Base-by-base conservation (phyloP, 192 early-diverging fungal genomes). In the Rhizoclosmatium sp. region DNA sequence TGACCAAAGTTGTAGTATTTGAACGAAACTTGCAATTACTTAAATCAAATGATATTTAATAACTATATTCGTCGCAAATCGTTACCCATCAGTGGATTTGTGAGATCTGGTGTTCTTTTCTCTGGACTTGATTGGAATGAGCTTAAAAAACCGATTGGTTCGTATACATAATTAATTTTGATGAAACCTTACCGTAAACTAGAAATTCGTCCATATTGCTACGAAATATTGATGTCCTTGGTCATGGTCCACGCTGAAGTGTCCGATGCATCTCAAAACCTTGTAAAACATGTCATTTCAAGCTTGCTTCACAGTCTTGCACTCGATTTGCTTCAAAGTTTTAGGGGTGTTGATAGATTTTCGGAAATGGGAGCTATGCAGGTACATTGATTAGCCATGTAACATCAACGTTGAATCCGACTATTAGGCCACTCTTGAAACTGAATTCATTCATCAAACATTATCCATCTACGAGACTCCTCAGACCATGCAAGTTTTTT, bases 311-410 rank as follows among this genome's bases (percentile, higher is more conserved):
- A 87, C 31, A 86, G 85, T 59, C 89, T 99, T 82, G 92, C 92
- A 3, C 90, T 92, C 67, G 93, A 96, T 75, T 85, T 97, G 78
- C 85, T 98, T 21, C 89, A 91, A 59, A 85, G 89, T 70, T 94
- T 96, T 69, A 89, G 94, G 45, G 79, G 89, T 59, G 89, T 98
- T 5, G 95, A 96, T 70, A 76, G 87, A 65, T 99, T 96, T 82
- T 95, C 95, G 73, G 92, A 91, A 75, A 94, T 93, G 45, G 97
- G 97, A 5, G 95, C 96, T 92, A 81, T 98, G 59, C 97, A 97
- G 87, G 90, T 90, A 81, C 31, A 31, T 31, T 31, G 31, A 31
- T n/a, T 44, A 21, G 14, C 3, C 59, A 49, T n/a, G 21, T 65
- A 47, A 46, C 40, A 69, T 9, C 44, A 31, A 31, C 31, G 31